Conservation (phyloP, 2,329 filamentous ascomycete genomes). For the Fusarium chuoi region DNA sequence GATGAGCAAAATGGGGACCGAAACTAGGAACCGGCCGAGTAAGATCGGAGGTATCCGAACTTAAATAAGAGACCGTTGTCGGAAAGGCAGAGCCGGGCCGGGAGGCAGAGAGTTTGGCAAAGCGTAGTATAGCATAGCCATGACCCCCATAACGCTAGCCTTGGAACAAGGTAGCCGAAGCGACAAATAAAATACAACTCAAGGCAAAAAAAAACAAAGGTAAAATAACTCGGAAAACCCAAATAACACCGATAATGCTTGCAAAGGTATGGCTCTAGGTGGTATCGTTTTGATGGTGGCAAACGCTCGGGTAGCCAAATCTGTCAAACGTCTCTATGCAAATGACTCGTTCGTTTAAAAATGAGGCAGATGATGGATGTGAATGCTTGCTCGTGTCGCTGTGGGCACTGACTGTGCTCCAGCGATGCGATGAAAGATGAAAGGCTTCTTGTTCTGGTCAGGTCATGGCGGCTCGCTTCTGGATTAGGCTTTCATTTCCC, state of each 20-base stretch:
- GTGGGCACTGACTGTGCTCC: not conserved
- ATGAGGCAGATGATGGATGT: slow-evolving; percentile 34
- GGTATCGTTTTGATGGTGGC: slow-evolving; percentile 42
- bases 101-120: not conserved
- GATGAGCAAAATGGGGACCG: not conserved
- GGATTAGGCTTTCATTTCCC: slow-evolving; percentile 1
- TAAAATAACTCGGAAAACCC: slow-evolving; percentile 12
- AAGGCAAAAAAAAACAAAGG: not conserved
- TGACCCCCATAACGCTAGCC: not conserved
- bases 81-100: slow-evolving; percentile 3
- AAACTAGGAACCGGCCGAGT: slow-evolving; percentile 17
- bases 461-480: not conserved
- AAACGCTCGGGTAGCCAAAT: slow-evolving; percentile 44
- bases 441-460: slow-evolving; percentile 6
- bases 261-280: slow-evolving; percentile 44
- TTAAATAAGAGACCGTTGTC: slow-evolving; percentile 6
- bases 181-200: slow-evolving; percentile 13
- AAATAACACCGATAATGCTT: slow-evolving; percentile 47
- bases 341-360: slow-evolving; percentile 40
- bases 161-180: not conserved
- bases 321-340: slow-evolving; percentile 42
- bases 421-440: slow-evolving; percentile 14
- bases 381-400: slow-evolving; percentile 16
- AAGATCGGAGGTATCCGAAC: slow-evolving; percentile 23
- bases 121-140: not conserved